Evolutionary conservation across 1,284 basidiomycete species (phyloP).

Genomic region (Malassezia sympodialis): DNA sequence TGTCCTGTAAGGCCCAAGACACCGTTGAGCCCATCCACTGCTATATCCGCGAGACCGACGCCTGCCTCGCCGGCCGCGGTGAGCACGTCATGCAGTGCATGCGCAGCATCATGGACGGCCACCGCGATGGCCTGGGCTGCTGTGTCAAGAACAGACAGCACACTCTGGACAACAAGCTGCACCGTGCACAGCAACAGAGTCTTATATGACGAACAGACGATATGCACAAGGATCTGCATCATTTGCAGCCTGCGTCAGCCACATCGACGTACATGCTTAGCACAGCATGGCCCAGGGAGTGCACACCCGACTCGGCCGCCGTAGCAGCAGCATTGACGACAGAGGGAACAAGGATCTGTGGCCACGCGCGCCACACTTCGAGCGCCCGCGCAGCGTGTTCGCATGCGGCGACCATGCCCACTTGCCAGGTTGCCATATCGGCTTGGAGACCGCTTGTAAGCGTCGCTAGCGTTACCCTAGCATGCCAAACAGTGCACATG

Average conservation of each 20-base stretch:
- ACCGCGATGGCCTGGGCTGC: slow-evolving; percentile 5
- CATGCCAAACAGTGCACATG: neutral
- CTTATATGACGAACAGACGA: slow-evolving; percentile 5
- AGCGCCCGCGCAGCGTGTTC: neutral
- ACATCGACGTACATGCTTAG: neutral
- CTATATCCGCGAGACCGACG: slow-evolving; percentile 6
- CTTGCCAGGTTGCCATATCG: neutral
- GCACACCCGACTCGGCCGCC: neutral
- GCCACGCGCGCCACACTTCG: neutral
- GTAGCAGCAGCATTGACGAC: neutral
- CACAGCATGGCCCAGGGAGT: neutral
- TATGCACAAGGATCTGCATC: neutral
- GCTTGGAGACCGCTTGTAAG: neutral
- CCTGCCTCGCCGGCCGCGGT: neutral
- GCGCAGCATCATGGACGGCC: slow-evolving; percentile 5
- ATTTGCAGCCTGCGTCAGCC: neutral
- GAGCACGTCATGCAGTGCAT: slow-evolving; percentile 3
- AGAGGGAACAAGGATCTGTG: neutral
- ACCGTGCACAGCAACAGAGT: slow-evolving; percentile 8
- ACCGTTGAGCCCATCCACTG: slow-evolving; percentile 1
- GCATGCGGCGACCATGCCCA: neutral
- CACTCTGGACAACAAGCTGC: slow-evolving; percentile 10
- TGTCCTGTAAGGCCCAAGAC: slow-evolving; percentile 9
- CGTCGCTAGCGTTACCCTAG: neutral
- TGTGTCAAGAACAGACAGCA: slow-evolving; percentile 7